These are phyloP conservation scores for Luvunga scandens DNA, from an alignment of 345 rosid species.

Conservation along the genomic window DNA sequence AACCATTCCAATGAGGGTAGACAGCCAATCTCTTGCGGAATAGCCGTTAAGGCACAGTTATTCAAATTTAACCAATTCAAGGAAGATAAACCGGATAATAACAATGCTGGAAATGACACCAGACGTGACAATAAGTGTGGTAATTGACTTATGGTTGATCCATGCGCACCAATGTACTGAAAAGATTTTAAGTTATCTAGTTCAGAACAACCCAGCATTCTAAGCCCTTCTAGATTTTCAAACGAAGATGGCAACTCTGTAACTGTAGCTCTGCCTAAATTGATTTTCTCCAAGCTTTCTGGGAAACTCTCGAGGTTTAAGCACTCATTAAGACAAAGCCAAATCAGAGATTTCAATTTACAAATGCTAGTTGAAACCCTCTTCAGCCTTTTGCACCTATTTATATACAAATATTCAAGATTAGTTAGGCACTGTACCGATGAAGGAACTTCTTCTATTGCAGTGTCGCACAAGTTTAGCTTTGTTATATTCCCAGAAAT, in stretches of 20 bases:
- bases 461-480: background rate
- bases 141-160: background rate
- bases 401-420: background rate
- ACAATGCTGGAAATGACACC: background rate
- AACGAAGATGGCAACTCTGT: background rate
- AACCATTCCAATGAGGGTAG: background rate
- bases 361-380: background rate
- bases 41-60: background rate
- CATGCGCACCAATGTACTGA: background rate
- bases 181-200: background rate
- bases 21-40: background rate
- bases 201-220: background rate
- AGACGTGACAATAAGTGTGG: background rate
- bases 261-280: background rate
- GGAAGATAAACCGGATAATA: background rate
- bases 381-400: background rate
- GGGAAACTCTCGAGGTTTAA: background rate
- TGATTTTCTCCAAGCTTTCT: background rate
- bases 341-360: constrained; percentile 1
- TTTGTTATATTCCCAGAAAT: background rate
- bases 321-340: background rate
- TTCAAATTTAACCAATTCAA: background rate
- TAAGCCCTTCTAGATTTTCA: background rate
- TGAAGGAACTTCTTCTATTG: background rate
- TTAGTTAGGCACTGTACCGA: background rate